Evolutionary conservation across 139 green algal genomes (phyloP).

Genomic region (Mesotaenium endlicherianum): DNA sequence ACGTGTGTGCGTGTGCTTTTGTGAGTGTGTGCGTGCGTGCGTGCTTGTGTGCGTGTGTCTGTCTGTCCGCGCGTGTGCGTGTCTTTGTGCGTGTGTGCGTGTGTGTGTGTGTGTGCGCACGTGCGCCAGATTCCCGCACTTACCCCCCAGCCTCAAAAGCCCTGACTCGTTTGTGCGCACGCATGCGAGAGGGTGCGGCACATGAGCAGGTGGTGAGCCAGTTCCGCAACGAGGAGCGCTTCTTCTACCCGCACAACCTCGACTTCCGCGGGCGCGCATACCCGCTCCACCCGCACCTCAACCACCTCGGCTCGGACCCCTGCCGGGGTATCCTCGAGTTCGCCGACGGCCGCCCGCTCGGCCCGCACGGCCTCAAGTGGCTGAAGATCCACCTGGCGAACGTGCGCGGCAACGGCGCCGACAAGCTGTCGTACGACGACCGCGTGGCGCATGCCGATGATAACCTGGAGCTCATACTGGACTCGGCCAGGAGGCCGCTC

Average conservation of each 20-base stretch:
- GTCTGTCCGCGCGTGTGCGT: no score
- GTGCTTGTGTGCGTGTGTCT: no score
- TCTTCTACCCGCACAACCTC: constrained; percentile 91
- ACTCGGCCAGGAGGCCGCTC: constrained; percentile 62
- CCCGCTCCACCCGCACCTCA: constrained; percentile 89
- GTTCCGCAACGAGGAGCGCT: constrained; percentile 50
- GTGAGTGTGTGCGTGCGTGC: no score
- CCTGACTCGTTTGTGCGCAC: not conserved
- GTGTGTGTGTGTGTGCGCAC: not conserved
- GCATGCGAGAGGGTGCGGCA: not conserved
- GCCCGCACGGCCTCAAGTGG: constrained; percentile 78
- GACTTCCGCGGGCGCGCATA: constrained; percentile 96
- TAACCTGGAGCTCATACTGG: constrained; percentile 64
- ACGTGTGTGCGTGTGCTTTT: no score
- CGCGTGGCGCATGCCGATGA: constrained; percentile 65
- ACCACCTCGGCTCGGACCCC: constrained; percentile 88
- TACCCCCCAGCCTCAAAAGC: not conserved
- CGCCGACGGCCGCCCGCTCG: constrained; percentile 63
- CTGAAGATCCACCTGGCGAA: constrained; percentile 82
- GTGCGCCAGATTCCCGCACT: not conserved
- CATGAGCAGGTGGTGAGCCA: constrained; percentile 2
- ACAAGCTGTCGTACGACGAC: constrained; percentile 81
- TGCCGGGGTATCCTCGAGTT: constrained; percentile 77
- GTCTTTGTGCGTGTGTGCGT: not conserved
- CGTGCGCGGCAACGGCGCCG: constrained; percentile 70